Evolutionary conservation across 2,329 filamentous ascomycete species (phyloP).

Genomic region (Colletotrichum sojae): DNA sequence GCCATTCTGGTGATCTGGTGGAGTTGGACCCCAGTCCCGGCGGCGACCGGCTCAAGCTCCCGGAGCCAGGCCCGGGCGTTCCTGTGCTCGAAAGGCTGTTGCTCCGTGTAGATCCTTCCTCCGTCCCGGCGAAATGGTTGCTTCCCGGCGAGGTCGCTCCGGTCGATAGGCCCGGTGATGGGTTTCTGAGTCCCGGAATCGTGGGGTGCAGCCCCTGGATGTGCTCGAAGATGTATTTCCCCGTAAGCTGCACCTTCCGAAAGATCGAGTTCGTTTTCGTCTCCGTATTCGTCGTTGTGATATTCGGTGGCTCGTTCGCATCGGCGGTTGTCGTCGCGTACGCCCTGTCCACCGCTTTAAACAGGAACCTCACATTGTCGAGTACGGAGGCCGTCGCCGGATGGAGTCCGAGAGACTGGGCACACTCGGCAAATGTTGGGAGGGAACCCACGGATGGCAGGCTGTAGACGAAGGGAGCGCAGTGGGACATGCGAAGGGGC

Average conservation of each 20-base stretch:
- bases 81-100: constrained; percentile 20
- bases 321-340: constrained; percentile 1
- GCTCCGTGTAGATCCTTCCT: constrained; percentile 18
- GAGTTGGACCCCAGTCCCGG: constrained; percentile 22
- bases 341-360: constrained; percentile 53
- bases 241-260: constrained; percentile 19
- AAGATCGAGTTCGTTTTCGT: constrained; percentile 7
- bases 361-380: constrained; percentile 64
- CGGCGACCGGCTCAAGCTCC: constrained; percentile 19
- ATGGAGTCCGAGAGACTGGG: constrained; percentile 60
- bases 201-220: constrained; percentile 20
- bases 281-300: neutral
- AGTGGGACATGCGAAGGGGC: constrained; percentile 60
- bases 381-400: constrained; percentile 63
- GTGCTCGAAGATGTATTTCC: constrained; percentile 29
- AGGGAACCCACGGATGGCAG: constrained; percentile 55
- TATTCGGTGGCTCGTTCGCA: constrained; percentile 3
- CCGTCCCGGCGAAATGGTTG: constrained; percentile 2
- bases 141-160: neutral
- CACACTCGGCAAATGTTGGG: constrained; percentile 58
- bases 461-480: constrained; percentile 54
- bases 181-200: constrained; percentile 17
- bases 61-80: constrained; percentile 19
- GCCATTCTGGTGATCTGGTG: constrained; percentile 37
- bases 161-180: constrained; percentile 10